Evolutionary conservation across 768 basidiomycete species (phyloP).

Genomic region (Naganishia vaughanmartiniae): DNA sequence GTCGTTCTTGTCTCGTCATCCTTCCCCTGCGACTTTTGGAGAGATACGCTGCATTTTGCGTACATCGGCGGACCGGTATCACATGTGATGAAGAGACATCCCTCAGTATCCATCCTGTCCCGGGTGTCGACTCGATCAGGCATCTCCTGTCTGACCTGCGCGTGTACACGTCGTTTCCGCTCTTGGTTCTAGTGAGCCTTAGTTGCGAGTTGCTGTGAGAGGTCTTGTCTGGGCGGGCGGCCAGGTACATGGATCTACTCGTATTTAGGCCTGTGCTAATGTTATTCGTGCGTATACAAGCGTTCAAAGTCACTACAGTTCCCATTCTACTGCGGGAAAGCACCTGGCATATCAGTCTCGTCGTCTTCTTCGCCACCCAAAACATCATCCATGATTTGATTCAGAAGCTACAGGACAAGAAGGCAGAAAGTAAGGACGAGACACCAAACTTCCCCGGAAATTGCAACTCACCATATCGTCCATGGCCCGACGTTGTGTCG

Average conservation of each 20-base stretch:
- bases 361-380: conserved; percentile 21
- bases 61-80: neutral
- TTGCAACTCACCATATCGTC: conserved; percentile 3
- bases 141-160: no score
- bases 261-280: neutral
- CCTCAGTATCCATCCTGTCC: neutral
- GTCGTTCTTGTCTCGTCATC: neutral
- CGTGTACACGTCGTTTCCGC: no score
- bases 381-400: conserved; percentile 10
- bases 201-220: no score
- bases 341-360: conserved; percentile 22
- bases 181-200: no score
- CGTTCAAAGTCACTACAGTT: neutral
- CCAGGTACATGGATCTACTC: neutral
- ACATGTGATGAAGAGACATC: conserved; percentile 4
- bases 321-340: conserved; percentile 22
- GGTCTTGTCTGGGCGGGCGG: no score
- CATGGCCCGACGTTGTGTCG: conserved; percentile 2
- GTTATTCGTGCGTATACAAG: neutral
- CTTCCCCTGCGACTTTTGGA: neutral
- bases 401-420: neutral
- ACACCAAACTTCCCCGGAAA: no score
- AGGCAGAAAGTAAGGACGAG: neutral
- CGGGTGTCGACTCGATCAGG: neutral
- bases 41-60: conserved; percentile 2